Conservation (phyloP, 2,329 filamentous ascomycete species). For the Ceratocystis papillata region DNA sequence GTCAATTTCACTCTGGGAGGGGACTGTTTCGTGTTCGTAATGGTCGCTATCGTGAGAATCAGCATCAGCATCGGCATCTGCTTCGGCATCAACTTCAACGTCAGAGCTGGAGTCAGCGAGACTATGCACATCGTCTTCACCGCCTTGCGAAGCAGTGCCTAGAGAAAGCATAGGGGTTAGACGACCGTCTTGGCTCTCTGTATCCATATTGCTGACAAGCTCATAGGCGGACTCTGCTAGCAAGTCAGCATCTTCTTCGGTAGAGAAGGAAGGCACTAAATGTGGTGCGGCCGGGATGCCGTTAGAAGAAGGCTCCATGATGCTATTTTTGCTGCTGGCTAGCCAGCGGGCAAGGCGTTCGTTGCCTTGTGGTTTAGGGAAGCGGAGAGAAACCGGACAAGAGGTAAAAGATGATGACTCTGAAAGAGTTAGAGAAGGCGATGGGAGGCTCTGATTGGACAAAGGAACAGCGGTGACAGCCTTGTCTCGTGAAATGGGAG, state of each 20-base stretch:
- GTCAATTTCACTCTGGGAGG: conserved; percentile 18
- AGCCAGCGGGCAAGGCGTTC: conserved; percentile 49
- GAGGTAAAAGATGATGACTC: conserved; percentile 22
- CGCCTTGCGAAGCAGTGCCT: conserved; percentile 38
- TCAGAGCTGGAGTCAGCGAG: conserved; percentile 35
- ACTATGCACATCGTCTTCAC: conserved; percentile 35
- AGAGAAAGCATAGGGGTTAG: conserved; percentile 32
- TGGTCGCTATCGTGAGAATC: background rate
- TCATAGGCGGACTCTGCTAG: conserved; percentile 46
- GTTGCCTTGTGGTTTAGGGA: conserved; percentile 47
- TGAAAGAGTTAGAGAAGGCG: conserved; percentile 18
- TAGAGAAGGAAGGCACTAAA: conserved; percentile 27
- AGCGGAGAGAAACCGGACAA: conserved; percentile 44
- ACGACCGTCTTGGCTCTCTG: conserved; percentile 41
- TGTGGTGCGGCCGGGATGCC: conserved; percentile 6
- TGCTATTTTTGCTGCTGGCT: conserved; percentile 46
- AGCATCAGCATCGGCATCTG: background rate
- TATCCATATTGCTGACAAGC: conserved; percentile 44
- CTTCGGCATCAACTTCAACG: conserved; percentile 7
- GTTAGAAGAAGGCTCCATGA: conserved; percentile 34
- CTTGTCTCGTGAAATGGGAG: conserved; percentile 17
- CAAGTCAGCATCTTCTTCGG: conserved; percentile 36
- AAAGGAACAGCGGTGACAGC: background rate
- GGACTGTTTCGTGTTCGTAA: conserved; percentile 20
- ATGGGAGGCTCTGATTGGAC: background rate